Base-by-base conservation (phyloP, 768 basidiomycete species). In the Mrakia frigida region DNA sequence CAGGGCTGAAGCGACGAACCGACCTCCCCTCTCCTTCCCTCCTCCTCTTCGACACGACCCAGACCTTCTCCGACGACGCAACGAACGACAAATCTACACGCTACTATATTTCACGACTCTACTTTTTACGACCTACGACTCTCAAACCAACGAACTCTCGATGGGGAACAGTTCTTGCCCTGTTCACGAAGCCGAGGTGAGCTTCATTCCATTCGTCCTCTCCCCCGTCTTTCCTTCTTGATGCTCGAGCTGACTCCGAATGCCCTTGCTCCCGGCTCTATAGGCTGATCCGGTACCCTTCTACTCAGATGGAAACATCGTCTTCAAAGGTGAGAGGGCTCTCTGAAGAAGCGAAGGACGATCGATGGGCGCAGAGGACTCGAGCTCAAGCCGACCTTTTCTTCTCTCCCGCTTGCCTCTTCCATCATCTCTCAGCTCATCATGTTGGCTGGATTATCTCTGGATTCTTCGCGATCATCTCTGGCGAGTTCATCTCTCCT, bases 361-460 rank as follows among this genome's bases (percentile, higher is more conserved):
- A 50, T 18, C 16, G 2, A 5, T 50, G 46, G 16, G 18, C 18
- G 13, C 46, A 50, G 46, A 18, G 21, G 46, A 4, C 46, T 50
- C 46, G 46, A 50, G 46, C 46, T 70, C 56, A 39, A 59, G 14
- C 31, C 53, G 67, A 78, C 52, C 52, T 69, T 41, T 31, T 39
- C 28, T 53, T 76, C 74, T 73, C 67, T 68, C 39, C n/a, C 6
- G 11, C 39, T 41, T 5, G 39, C 11, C 39, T 6, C 18, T 14
- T 50, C 16, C 46, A 14, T 6, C 18, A 18, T n/a, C 43, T 14
- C 11, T 52, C 71, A 89, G 89, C 86, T 16, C 88, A 89, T 79
- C 87, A 90, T 84, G 89, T 90, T 83, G 91, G 91, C 0, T 91
- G 90, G 90, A 86, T 91, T 59, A 81, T 90, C 41, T 85, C 87